Evolutionary conservation across 31 red algal genomes (phyloP).

Genomic region (Porphyra umbilicalis): DNA sequence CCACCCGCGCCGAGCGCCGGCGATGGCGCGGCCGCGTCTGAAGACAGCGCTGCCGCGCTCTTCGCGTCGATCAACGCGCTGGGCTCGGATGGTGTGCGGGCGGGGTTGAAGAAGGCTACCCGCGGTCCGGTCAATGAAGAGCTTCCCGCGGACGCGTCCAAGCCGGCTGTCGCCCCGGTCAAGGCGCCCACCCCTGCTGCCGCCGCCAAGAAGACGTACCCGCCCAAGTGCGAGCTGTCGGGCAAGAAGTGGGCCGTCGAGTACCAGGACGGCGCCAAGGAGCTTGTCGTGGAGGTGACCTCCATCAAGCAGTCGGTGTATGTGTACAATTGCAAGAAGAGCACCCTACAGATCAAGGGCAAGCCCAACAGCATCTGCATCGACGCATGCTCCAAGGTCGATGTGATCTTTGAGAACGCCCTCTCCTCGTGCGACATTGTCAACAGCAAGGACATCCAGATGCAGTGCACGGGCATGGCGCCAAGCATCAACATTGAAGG

Average conservation of each 20-base stretch:
- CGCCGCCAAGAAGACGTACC: conserved; percentile 14
- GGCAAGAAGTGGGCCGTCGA: conserved; percentile 88
- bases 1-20: conserved; percentile 19
- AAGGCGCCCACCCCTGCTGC: conserved; percentile 25
- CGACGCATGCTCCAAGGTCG: conserved; percentile 72
- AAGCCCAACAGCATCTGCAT: conserved; percentile 73
- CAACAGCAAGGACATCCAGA: conserved; percentile 59
- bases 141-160: conserved; percentile 2
- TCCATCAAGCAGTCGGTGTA: conserved; percentile 77
- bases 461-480: conserved; percentile 61
- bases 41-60: conserved; percentile 44
- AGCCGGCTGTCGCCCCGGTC: conserved; percentile 5
- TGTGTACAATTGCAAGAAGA: conserved; percentile 70
- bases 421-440: conserved; percentile 70
- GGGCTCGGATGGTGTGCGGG: conserved; percentile 44
- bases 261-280: conserved; percentile 36
- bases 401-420: conserved; percentile 65
- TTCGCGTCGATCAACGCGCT: conserved; percentile 76
- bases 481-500: conserved; percentile 69
- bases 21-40: conserved; percentile 9
- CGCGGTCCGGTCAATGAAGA: conserved; percentile 64
- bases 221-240: conserved; percentile 32
- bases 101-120: conserved; percentile 65
- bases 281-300: conserved; percentile 25
- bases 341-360: conserved; percentile 69